Evolutionary conservation across 352 stramenopile species (phyloP).

Genomic region (Globisporangium splendens): DNA sequence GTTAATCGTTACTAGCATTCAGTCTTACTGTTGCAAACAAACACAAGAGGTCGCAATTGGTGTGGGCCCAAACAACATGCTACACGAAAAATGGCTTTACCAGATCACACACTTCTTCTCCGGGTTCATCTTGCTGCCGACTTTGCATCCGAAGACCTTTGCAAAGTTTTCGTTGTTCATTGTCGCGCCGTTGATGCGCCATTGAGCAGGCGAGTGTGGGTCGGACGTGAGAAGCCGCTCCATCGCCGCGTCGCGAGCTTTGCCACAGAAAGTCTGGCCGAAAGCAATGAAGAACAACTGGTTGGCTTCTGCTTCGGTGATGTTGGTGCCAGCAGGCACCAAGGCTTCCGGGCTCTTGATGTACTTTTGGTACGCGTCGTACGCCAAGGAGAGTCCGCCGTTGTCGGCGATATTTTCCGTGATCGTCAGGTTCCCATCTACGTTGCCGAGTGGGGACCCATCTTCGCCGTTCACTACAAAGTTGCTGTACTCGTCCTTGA

Average conservation of each 20-base stretch:
- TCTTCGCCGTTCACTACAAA: slow-evolving; percentile 33
- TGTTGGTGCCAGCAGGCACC: background rate
- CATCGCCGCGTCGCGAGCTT: slow-evolving; percentile 30
- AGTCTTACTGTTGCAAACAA: too few species aligned
- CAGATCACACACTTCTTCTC: slow-evolving; percentile 45
- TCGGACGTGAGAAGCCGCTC: slow-evolving; percentile 41
- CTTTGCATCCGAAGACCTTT: slow-evolving; percentile 41
- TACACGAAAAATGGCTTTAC: slow-evolving; percentile 14
- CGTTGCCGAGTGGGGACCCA: slow-evolving; percentile 31
- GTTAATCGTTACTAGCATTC: background rate
- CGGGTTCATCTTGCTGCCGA: slow-evolving; percentile 41
- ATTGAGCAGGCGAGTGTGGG: slow-evolving; percentile 35
- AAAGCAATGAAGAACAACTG: slow-evolving; percentile 69
- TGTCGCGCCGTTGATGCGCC: slow-evolving; percentile 53
- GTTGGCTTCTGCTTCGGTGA: slow-evolving; percentile 23
- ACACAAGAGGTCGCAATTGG: too few species aligned
- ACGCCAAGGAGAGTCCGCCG: slow-evolving; percentile 52
- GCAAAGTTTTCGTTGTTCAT: slow-evolving; percentile 66
- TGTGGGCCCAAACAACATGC: too few species aligned
- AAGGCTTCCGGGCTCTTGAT: slow-evolving; percentile 3
- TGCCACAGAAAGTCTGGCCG: slow-evolving; percentile 59
- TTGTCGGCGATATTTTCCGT: slow-evolving; percentile 80
- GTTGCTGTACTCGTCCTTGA: slow-evolving; percentile 46
- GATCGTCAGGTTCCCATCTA: slow-evolving; percentile 62
- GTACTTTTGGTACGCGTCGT: slow-evolving; percentile 47